Percentiles rank a stretch among this genome's conserved stretches.
These are phyloP conservation scores for Chlamydomonas reinhardtii DNA, from an alignment of 163 green algal species.

Conservation along the genomic window DNA sequence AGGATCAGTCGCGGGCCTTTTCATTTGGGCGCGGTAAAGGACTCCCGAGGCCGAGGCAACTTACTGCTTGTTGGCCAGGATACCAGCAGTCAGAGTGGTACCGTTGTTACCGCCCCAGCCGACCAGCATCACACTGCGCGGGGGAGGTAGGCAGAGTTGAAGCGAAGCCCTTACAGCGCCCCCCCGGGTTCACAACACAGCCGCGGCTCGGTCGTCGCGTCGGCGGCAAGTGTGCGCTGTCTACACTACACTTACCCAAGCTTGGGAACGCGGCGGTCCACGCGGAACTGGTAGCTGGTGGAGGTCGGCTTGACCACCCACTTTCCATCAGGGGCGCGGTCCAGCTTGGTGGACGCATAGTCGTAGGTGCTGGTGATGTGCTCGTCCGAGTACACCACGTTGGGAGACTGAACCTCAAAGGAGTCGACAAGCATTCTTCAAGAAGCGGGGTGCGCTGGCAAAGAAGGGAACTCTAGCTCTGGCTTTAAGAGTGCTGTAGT, in stretches of 20 bases:
- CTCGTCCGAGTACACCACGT: constrained; percentile 88
- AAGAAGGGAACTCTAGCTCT: no score
- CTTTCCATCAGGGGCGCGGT: constrained; percentile 69
- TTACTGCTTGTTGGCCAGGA: constrained; percentile 98
- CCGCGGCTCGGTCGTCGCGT: no score
- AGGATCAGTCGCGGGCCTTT: neutral
- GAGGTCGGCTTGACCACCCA: constrained; percentile 86
- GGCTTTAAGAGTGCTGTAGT: no score
- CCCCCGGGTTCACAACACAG: no score
- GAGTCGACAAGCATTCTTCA: constrained; percentile 80
- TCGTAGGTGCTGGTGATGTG: constrained; percentile 87
- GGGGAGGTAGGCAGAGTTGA: constrained; percentile 16
- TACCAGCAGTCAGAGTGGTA: constrained; percentile 93
- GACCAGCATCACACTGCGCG: constrained; percentile 97
- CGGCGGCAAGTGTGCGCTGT: no score
- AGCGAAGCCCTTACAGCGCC: no score
- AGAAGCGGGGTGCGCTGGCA: neutral
- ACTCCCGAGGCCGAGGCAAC: constrained; percentile 31
- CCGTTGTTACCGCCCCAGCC: constrained; percentile 99
- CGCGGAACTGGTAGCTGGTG: constrained; percentile 89
- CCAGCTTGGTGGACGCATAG: constrained; percentile 90
- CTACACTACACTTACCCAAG: constrained; percentile 82
- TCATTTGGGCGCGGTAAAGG: no score
- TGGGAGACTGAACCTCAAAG: constrained; percentile 89
- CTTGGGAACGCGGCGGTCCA: constrained; percentile 92